Base-by-base conservation (phyloP, 371 early-diverging fungal genomes). In the Lichtheimia hyalospora region DNA sequence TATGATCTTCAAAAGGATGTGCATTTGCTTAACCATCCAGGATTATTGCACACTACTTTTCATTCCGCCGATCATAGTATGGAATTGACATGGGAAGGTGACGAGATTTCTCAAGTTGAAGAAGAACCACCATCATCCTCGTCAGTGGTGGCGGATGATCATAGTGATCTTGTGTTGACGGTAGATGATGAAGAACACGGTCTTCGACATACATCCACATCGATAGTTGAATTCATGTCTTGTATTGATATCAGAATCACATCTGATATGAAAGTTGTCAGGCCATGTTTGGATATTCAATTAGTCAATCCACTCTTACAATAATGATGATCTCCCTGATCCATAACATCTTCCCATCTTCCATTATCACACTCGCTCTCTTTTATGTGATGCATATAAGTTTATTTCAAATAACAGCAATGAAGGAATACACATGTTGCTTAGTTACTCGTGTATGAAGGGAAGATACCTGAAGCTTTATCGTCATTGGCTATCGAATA, bases 191-290 rank as follows among this genome's bases (percentile, higher is more conserved):
- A 83, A 69, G 58, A 73, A 62, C 86, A 90, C 57, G 66, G 77
- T 68, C 77, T 84, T 27, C 93, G 94, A 92, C 92, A 91, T 70
- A 94, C 60, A 95, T 95, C 81, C 94, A 96, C 77, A 92, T 92
- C 56, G 94, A 96, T 57, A 84, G 91, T 63, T 90, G 92, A 55
- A 39, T 58, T 52, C 93, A 94, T 77, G 90, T 96, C 60, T 91
- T 93, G 23, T 94, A 94, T 79, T 6, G 40, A 60, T 41, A 28
- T 72, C 13, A 16, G 49, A 28, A 57, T 69, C 25, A 39, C 25
- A 6, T 60, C 69, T 1, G 69, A 72, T 57, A 60, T 72, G 57
- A 72, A 72, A 39, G 58, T 55, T 5, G 54, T 66, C 15, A 60
- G 62, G 21, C 72, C 72, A 39, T 28, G 55, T 10, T 57, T 68